Percentiles rank a stretch among this genome's conserved stretches.
Conservation (phyloP, 345 rosid genomes). For the Salix arbutifolia region DNA sequence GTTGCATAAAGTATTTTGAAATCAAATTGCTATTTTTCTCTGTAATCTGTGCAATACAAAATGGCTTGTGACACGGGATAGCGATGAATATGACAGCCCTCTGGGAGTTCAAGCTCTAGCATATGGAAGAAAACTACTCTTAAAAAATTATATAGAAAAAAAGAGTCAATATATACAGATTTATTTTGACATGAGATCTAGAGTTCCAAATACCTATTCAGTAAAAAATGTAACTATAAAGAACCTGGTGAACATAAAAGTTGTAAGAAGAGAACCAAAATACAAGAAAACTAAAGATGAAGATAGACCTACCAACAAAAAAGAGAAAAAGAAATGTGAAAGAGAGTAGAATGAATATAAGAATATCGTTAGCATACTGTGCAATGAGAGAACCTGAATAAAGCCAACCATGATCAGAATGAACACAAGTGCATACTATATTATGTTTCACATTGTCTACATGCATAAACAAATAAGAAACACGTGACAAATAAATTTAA, state of each 20-base stretch:
- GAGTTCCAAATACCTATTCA: no score
- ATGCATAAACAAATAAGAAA: slow-evolving; percentile 1
- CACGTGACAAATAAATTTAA: neutral
- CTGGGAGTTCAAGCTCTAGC: slow-evolving; percentile 14
- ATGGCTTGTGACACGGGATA: no score
- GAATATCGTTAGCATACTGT: neutral
- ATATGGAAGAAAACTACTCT: slow-evolving; percentile 15
- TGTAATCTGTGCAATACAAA: no score
- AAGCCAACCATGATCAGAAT: neutral
- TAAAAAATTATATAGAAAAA: neutral
- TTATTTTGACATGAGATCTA: no score
- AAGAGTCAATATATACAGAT: no score
- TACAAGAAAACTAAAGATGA: neutral
- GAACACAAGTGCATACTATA: slow-evolving; percentile 1
- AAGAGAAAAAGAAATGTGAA: neutral
- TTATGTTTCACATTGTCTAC: neutral
- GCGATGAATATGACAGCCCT: neutral
- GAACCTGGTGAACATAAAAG: no score
- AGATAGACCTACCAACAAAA: neutral
- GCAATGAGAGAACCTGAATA: neutral
- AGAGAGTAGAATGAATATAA: neutral
- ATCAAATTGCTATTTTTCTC: no score
- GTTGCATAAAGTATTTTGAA: no score
- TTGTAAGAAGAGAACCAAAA: neutral
- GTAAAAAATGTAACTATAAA: no score